Evolutionary conservation across 495 filamentous ascomycete genomes (phyloP).

Genomic region (Aeminium ludgeri): DNA sequence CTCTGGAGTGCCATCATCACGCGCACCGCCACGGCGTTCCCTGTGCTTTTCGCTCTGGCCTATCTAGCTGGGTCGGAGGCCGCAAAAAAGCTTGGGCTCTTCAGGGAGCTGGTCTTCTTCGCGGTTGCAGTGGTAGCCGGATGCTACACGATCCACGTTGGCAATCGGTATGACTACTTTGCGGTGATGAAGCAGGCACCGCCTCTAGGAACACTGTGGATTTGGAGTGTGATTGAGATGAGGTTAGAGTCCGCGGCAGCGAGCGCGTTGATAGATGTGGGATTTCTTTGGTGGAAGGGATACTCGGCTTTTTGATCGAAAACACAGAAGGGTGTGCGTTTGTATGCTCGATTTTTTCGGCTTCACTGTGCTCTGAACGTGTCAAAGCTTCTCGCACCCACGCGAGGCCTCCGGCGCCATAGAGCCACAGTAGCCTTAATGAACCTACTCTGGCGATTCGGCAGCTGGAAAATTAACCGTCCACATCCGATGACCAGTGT

Average conservation of each 20-base stretch:
- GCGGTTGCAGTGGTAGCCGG: conserved; percentile 38
- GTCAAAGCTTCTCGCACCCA: no score
- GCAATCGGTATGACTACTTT: conserved; percentile 63
- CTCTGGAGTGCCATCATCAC: conserved; percentile 38
- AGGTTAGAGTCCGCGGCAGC: conserved; percentile 46
- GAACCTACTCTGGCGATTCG: no score
- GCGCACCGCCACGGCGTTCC: conserved; percentile 33
- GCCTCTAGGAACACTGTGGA: conserved; percentile 76
- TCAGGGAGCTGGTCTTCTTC: conserved; percentile 48
- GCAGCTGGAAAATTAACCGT: no score
- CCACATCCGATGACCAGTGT: no score
- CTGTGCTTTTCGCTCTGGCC: conserved; percentile 44
- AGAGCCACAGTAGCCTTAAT: no score
- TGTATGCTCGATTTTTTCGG: neutral
- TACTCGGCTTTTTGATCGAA: conserved; percentile 33
- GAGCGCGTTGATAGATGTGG: conserved; percentile 40
- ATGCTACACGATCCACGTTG: conserved; percentile 61
- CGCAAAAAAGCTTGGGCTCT: conserved; percentile 14
- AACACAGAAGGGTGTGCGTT: neutral
- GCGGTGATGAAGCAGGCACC: conserved; percentile 86
- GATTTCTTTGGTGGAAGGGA: conserved; percentile 55
- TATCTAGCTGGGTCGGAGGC: conserved; percentile 38
- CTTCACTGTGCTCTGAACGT: neutral
- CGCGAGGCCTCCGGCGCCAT: no score
- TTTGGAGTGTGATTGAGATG: conserved; percentile 86